Evolutionary conservation across 345 rosid genomes (phyloP).

Genomic region (Pseudoturritis turrita): DNA sequence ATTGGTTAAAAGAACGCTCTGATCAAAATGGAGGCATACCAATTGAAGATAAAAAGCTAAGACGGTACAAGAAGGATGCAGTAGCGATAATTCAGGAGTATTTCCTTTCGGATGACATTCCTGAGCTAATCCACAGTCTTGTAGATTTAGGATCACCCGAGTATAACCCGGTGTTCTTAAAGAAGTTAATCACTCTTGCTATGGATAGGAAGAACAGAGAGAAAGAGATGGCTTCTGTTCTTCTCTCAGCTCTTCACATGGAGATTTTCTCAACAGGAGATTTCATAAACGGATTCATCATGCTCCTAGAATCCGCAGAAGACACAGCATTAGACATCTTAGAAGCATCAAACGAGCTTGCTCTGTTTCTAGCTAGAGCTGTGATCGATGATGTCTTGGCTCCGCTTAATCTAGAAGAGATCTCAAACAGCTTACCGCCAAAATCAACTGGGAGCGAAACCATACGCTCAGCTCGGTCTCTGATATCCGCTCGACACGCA

Average conservation of each 20-base stretch:
- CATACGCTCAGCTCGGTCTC: constrained; percentile 61
- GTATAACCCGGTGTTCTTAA: constrained; percentile 68
- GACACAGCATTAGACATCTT: constrained; percentile 87
- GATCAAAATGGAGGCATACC: constrained; percentile 37
- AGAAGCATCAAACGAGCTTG: constrained; percentile 93
- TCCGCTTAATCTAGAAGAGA: constrained; percentile 78
- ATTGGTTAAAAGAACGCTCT: constrained; percentile 38
- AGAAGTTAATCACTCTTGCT: constrained; percentile 84
- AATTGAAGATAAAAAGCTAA: constrained; percentile 44
- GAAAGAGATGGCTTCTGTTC: constrained; percentile 96
- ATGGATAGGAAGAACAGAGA: constrained; percentile 94
- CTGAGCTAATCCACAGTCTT: constrained; percentile 74
- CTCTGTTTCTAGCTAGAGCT: constrained; percentile 85
- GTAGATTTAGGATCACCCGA: constrained; percentile 77
- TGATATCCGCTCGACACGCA: constrained; percentile 83
- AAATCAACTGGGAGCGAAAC: constrained; percentile 85
- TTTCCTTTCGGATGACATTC: constrained; percentile 90
- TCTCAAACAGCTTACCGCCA: constrained; percentile 49
- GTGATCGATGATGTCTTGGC: constrained; percentile 90
- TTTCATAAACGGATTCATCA: constrained; percentile 68
- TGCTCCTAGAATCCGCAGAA: constrained; percentile 90
- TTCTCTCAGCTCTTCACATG: constrained; percentile 84
- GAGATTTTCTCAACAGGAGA: constrained; percentile 88
- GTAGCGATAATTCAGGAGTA: constrained; percentile 88
- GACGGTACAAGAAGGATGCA: constrained; percentile 57